Percentiles rank a stretch among this genome's conserved stretches.
phyloP scores from a whole-genome alignment of 1,284 basidiomycete genomes.

The Chondrostereum purpureum region DNA sequence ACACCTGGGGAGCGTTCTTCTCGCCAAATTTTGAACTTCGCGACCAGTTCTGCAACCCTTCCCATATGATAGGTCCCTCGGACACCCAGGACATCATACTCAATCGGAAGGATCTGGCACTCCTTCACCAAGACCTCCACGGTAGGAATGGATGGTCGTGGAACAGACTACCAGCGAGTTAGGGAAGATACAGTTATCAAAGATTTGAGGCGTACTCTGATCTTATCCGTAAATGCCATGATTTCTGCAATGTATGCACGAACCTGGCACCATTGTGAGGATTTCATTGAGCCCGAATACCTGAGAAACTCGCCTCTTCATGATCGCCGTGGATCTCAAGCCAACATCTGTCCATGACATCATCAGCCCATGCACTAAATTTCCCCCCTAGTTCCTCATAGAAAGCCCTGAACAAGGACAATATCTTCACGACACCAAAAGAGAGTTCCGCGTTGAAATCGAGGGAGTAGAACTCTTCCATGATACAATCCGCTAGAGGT shows the following conservation, averaged over 20 bases:
- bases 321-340: slow-evolving; percentile 69
- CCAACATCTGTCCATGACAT: slow-evolving; percentile 66
- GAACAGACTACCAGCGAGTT: slow-evolving; percentile 42
- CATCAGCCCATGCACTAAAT: slow-evolving; percentile 71
- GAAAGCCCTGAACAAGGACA: slow-evolving; percentile 57
- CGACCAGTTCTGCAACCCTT: slow-evolving; percentile 55
- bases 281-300: neutral
- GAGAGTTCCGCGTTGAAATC: slow-evolving; percentile 75
- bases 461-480: slow-evolving; percentile 52
- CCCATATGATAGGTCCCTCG: slow-evolving; percentile 58
- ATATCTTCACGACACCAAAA: slow-evolving; percentile 60
- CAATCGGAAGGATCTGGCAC: slow-evolving; percentile 49
- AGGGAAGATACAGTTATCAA: neutral
- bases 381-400: slow-evolving; percentile 75
- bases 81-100: slow-evolving; percentile 73
- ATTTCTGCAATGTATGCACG: slow-evolving; percentile 70
- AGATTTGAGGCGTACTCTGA: slow-evolving; percentile 43
- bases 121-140: slow-evolving; percentile 69
- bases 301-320: slow-evolving; percentile 53
- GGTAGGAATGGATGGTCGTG: slow-evolving; percentile 63
- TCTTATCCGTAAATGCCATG: slow-evolving; percentile 66
- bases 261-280: slow-evolving; percentile 35
- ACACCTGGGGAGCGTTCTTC: slow-evolving; percentile 65
- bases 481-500: slow-evolving; percentile 70
- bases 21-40: slow-evolving; percentile 62